Conservation (phyloP, 768 basidiomycete genomes). For the Lyophyllum shimeji region DNA sequence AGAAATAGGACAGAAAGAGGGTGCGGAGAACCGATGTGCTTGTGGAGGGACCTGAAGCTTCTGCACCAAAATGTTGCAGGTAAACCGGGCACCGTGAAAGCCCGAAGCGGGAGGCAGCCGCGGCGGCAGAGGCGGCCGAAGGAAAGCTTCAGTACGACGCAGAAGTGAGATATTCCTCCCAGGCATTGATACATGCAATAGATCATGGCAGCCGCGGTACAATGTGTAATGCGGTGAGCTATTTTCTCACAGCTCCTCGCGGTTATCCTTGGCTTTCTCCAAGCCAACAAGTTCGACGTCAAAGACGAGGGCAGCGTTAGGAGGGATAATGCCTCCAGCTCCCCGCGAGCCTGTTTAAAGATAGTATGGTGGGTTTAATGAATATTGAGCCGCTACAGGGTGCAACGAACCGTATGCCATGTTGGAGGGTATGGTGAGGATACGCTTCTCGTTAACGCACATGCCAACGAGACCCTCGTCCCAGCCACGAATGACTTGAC, state of each 20-base stretch:
- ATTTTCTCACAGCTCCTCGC: neutral
- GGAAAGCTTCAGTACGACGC: too few relatives aligned
- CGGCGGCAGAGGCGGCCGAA: too few relatives aligned
- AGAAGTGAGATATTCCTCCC: neutral
- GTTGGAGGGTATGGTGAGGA: slow-evolving; percentile 77
- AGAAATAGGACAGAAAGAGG: too few relatives aligned
- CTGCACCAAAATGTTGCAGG: too few relatives aligned
- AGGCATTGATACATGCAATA: neutral
- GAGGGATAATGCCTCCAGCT: slow-evolving; percentile 65
- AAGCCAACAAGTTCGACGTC: slow-evolving; percentile 81
- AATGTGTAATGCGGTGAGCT: neutral
- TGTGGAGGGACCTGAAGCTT: too few relatives aligned
- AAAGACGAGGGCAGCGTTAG: slow-evolving; percentile 79
- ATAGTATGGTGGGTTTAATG: neutral
- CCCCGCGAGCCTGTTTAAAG: slow-evolving; percentile 68
- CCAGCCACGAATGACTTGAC: slow-evolving; percentile 86
- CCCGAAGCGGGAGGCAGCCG: too few relatives aligned
- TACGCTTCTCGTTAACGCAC: slow-evolving; percentile 88
- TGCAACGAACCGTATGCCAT: slow-evolving; percentile 77
- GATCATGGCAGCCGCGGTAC: neutral
- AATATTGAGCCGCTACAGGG: neutral
- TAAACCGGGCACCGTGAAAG: too few relatives aligned
- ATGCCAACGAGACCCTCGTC: slow-evolving; percentile 81
- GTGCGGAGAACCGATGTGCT: too few relatives aligned
- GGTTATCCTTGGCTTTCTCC: slow-evolving; percentile 24